Base-by-base conservation (phyloP, 345 rosid genomes). In the Eucalyptus curtisii region DNA sequence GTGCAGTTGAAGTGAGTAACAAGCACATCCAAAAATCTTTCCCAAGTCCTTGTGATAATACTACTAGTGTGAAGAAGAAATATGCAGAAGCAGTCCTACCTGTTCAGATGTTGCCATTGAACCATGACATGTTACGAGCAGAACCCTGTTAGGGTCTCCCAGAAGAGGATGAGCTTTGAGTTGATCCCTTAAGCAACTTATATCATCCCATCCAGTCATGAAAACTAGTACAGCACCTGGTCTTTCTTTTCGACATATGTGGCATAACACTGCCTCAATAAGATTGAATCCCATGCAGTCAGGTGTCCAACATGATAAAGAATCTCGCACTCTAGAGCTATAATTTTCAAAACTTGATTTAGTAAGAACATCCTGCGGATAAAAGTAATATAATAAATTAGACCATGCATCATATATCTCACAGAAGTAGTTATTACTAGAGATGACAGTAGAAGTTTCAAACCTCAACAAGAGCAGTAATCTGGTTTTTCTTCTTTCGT, bases 151-250 rank as follows among this genome's bases (percentile, higher is more conserved):
- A 81, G 99, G 99, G 92, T 98, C 99, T 84, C 99, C 99, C 57
- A 98, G 79, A 91, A 98, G 99, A 42, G 99, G 99, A 94, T 98
- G 99, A 86, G 99, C 97, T 92, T 96, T 96, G 82, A 98, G 93
- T 93, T 98, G 99, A 91, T 98, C 99, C 89, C 95, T 95, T 88
- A 98, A 91, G 88, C 95, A 94, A 91, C 96, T 98, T 90, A 97
- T 98, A 92, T 98, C 99, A 89, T 97, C 99, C 99, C 99, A 98
- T 47, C 99, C 99, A 90, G 99, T 98, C 96, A 98, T 94, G 93
- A 98, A 98, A 55, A 98, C 99, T 89, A 98, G 93, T 59, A 95
- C 98, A 91, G 98, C 98, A 50, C 99, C 99, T 44, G 96, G 93
- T 55, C 99, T 93, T 92, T 98, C 99, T 94, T 97, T 98, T 86